Conservation (phyloP, 2,329 filamentous ascomycete species). For the Cadophora luteo-olivacea region DNA sequence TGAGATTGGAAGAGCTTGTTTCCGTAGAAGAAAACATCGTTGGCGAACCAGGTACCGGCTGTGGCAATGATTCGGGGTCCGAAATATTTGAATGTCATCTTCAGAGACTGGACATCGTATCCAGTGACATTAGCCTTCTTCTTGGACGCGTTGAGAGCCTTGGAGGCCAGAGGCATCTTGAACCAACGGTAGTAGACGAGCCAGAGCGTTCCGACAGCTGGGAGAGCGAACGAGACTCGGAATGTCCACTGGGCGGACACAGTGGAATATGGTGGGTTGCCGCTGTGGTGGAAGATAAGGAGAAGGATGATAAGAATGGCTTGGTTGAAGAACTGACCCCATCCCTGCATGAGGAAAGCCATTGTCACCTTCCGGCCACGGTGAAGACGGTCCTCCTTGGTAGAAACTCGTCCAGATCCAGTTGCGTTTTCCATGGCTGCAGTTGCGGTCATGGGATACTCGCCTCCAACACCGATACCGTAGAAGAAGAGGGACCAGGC, state of each 20-base stretch:
- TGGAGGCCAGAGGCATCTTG: conserved; percentile 90
- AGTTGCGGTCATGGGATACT: conserved; percentile 97
- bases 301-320: conserved; percentile 85
- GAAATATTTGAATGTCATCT: conserved; percentile 81
- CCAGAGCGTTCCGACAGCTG: conserved; percentile 90
- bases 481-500: conserved; percentile 95
- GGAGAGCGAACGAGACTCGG: conserved; percentile 90
- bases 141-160: conserved; percentile 83
- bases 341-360: conserved; percentile 98
- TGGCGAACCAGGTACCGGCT: conserved; percentile 89
- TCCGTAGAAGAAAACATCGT: conserved; percentile 98
- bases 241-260: conserved; percentile 88
- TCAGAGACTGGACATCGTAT: conserved; percentile 86
- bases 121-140: conserved; percentile 87
- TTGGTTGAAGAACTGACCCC: conserved; percentile 97
- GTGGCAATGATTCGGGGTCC: conserved; percentile 87
- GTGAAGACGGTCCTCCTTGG: conserved; percentile 90
- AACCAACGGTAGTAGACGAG: conserved; percentile 94
- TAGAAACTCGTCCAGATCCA: conserved; percentile 85
- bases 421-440: conserved; percentile 93
- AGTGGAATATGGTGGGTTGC: conserved; percentile 73
- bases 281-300: conserved; percentile 81
- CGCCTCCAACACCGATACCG: conserved; percentile 77
- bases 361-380: conserved; percentile 94
- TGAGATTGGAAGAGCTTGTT: conserved; percentile 97